Evolutionary conservation across 2,329 filamentous ascomycete species (phyloP).

Genomic region (Harringtonia aguacate): DNA sequence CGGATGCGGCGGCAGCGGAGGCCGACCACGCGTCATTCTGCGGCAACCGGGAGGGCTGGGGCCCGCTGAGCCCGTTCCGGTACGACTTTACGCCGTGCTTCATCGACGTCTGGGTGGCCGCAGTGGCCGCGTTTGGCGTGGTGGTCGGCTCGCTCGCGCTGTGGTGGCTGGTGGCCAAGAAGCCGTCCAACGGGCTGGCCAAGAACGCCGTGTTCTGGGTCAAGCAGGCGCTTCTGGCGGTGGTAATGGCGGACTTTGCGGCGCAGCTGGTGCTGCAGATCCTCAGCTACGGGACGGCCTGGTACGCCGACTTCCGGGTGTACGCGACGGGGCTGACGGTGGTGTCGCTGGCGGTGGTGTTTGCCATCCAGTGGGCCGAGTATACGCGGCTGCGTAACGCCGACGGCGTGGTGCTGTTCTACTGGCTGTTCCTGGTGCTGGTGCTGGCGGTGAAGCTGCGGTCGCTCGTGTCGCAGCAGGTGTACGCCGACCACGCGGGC

Average conservation of each 20-base stretch:
- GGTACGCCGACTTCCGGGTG: slow-evolving; percentile 75
- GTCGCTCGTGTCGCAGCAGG: slow-evolving; percentile 69
- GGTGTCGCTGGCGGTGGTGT: slow-evolving; percentile 62
- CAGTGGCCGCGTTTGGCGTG: slow-evolving; percentile 69
- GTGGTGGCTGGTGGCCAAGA: slow-evolving; percentile 67
- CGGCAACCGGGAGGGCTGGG: slow-evolving; percentile 88
- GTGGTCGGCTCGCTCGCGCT: slow-evolving; percentile 66
- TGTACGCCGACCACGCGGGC: slow-evolving; percentile 53
- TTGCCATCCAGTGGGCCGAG: slow-evolving; percentile 75
- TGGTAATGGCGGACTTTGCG: slow-evolving; percentile 56
- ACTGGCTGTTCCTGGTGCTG: slow-evolving; percentile 81
- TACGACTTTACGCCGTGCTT: slow-evolving; percentile 98
- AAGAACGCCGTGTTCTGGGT: slow-evolving; percentile 91
- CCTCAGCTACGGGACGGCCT: slow-evolving; percentile 54
- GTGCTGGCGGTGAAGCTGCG: slow-evolving; percentile 73
- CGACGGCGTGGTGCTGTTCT: slow-evolving; percentile 82
- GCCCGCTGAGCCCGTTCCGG: slow-evolving; percentile 73
- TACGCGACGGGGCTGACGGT: slow-evolving; percentile 68
- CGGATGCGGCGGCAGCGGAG: slow-evolving; percentile 42
- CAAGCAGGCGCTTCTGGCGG: slow-evolving; percentile 68
- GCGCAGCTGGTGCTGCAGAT: slow-evolving; percentile 71
- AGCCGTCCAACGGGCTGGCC: slow-evolving; percentile 51
- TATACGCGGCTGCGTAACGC: slow-evolving; percentile 73
- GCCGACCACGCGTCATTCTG: too few relatives aligned
- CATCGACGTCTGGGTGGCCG: slow-evolving; percentile 78